phyloP scores from a whole-genome alignment of 371 early-diverging fungal species.

The Apophysomyces sp. region DNA sequence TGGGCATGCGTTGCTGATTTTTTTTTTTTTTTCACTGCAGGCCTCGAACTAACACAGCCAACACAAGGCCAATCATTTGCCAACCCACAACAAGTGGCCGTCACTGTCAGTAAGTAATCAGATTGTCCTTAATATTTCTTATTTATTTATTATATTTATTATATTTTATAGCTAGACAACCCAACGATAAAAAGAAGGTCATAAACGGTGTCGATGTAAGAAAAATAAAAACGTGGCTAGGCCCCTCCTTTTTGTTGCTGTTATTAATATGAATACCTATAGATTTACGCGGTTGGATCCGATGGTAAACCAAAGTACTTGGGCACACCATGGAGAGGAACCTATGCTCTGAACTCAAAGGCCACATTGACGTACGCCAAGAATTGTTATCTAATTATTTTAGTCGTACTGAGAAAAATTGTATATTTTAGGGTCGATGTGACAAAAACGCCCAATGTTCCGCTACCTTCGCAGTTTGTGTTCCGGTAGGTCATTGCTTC shows the following conservation, averaged over 20 bases:
- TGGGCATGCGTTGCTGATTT: neutral
- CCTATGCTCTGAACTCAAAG: conserved; percentile 14
- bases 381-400: neutral
- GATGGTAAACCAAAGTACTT: conserved; percentile 17
- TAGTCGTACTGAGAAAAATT: neutral
- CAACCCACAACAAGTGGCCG: conserved; percentile 14
- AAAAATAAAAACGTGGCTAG: neutral
- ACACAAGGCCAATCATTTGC: conserved; percentile 15
- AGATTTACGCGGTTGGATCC: conserved; percentile 13
- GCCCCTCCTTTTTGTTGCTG: too few species aligned
- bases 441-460: conserved; percentile 9
- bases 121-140: neutral
- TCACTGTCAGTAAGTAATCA: conserved; percentile 20
- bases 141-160: neutral
- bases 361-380: conserved; percentile 14
- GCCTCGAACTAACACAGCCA: conserved; percentile 17
- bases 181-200: conserved; percentile 12
- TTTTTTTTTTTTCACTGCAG: neutral
- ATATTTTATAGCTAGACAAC: conserved; percentile 9
- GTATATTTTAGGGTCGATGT: conserved; percentile 16
- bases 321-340: conserved; percentile 17
- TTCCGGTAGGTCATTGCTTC: conserved; percentile 14
- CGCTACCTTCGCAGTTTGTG: conserved; percentile 18
- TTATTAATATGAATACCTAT: too few species aligned
- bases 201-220: conserved; percentile 22